Conservation (phyloP, 2,329 filamentous ascomycete genomes). For the Alternaria arbusti region DNA sequence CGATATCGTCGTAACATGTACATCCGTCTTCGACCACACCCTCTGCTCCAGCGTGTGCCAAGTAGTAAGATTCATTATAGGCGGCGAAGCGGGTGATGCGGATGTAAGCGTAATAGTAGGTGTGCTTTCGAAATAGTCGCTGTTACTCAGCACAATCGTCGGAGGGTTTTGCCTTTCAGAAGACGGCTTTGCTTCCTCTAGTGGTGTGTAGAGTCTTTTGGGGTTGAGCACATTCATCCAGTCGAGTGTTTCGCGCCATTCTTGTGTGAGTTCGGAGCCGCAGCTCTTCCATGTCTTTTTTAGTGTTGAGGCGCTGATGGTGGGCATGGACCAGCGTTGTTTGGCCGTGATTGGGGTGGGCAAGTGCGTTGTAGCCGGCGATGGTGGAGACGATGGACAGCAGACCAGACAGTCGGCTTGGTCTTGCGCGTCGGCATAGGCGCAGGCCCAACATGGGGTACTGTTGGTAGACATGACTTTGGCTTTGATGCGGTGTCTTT, state of each 20-base stretch:
- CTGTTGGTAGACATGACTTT: not conserved
- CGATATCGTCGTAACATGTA: not conserved
- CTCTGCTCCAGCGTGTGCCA: not conserved
- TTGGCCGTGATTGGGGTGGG: not conserved
- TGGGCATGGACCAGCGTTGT: not conserved
- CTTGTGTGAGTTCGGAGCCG: not conserved
- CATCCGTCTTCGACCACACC: not conserved
- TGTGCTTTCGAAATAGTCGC: not conserved
- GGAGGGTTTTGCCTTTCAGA: not conserved
- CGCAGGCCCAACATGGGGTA: conserved; percentile 2
- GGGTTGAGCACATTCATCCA: not conserved
- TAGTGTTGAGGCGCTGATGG: not conserved
- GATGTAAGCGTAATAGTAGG: not conserved
- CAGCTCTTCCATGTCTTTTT: not conserved
- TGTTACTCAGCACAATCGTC: not conserved
- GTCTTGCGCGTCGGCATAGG: not conserved
- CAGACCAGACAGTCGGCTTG: not conserved
- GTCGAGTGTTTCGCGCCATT: not conserved
- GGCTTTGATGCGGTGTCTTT: not conserved
- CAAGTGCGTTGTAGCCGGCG: not conserved
- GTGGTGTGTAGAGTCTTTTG: not conserved
- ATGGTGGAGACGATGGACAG: not conserved
- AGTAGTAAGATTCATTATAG: not conserved
- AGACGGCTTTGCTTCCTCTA: not conserved
- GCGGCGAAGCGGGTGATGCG: not conserved